These are phyloP conservation scores for Solanum pennellii DNA, from an alignment of 257 asterid genomes.

Conservation along the genomic window DNA sequence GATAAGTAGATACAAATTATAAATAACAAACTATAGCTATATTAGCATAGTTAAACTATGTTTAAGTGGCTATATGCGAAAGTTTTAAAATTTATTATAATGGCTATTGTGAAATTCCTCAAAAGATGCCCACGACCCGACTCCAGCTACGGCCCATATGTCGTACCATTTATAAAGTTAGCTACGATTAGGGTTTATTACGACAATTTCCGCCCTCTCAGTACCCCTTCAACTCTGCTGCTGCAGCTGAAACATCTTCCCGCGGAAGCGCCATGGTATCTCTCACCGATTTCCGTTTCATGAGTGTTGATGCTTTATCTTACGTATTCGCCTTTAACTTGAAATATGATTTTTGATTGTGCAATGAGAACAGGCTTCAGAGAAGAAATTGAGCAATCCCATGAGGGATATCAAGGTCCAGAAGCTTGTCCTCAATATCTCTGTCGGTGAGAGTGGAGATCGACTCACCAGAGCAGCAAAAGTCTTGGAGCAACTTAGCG, in stretches of 20 bases:
- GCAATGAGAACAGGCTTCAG: not conserved
- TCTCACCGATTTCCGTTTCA: not conserved
- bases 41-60: too few species aligned
- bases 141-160: not conserved
- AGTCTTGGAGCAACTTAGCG: slow-evolving; percentile 50
- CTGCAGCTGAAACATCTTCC: not conserved
- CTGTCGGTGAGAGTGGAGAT: slow-evolving; percentile 1
- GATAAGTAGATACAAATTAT: not conserved
- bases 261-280: not conserved
- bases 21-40: too few species aligned
- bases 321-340: not conserved
- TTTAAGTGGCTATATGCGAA: too few species aligned
- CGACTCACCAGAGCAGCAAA: not conserved
- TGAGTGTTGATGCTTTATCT: not conserved
- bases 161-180: not conserved
- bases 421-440: not conserved
- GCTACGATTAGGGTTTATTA: not conserved
- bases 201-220: not conserved
- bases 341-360: not conserved
- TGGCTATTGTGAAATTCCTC: not conserved
- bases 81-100: too few species aligned
- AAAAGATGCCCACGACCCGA: not conserved
- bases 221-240: not conserved
- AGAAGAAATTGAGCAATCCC: not conserved
- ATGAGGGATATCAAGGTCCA: not conserved